Evolutionary conservation across 2,329 filamentous ascomycete species (phyloP).

Genomic region (Calonectria henricotiae): DNA sequence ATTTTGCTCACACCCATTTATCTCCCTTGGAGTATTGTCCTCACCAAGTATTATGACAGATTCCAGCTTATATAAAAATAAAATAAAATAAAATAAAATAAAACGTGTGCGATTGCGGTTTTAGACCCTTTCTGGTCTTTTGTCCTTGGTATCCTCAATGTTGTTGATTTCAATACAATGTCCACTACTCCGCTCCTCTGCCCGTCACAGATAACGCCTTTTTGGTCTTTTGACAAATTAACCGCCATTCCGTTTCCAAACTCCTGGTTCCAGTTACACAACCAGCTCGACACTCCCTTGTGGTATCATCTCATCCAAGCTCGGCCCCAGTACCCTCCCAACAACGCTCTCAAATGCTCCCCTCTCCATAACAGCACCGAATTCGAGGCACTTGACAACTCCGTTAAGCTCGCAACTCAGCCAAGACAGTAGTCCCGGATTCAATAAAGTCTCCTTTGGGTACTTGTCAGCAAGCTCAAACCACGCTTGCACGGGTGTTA

Average conservation of each 20-base stretch:
- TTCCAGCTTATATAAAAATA: constrained; percentile 4
- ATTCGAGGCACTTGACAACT: constrained; percentile 65
- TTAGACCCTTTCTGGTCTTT: neutral
- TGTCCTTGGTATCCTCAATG: constrained; percentile 5
- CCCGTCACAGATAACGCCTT: constrained; percentile 11
- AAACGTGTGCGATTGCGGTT: neutral
- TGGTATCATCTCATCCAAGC: constrained; percentile 42
- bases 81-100: neutral
- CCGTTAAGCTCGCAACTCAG: constrained; percentile 62
- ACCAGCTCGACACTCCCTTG: constrained; percentile 2
- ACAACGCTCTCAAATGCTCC: constrained; percentile 66
- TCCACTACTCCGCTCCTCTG: constrained; percentile 15
- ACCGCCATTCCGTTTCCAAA: constrained; percentile 3
- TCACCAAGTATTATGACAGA: neutral
- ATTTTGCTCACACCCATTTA: too few relatives aligned
- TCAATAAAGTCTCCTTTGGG: constrained; percentile 59
- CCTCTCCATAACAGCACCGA: constrained; percentile 66
- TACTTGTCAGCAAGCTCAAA: constrained; percentile 67
- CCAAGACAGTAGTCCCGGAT: constrained; percentile 55
- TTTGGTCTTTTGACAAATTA: constrained; percentile 19
- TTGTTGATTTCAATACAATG: constrained; percentile 7
- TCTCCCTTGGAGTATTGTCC: too few relatives aligned
- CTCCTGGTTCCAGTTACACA: neutral
- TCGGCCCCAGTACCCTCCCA: constrained; percentile 58
- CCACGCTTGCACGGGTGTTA: constrained; percentile 71